Percentiles rank a stretch among this genome's conserved stretches.
Conservation (phyloP, 345 rosid species). For the Aethionema arabicum region DNA sequence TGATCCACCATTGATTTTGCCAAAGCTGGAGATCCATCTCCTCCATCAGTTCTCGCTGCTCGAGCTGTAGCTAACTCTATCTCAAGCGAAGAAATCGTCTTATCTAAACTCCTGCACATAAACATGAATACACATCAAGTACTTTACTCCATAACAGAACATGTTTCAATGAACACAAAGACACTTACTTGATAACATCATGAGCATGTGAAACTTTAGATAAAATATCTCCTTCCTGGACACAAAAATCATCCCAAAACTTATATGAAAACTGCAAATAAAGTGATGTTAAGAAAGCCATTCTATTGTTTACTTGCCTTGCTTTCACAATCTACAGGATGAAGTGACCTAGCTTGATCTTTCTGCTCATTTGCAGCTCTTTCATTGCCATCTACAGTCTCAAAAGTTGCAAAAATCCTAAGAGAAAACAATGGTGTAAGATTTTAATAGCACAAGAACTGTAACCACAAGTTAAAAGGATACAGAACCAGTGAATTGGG, state of each 20-base stretch:
- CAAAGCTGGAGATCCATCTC: conserved; percentile 38
- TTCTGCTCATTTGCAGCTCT: conserved; percentile 38
- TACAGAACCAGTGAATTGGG: neutral
- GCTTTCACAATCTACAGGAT: conserved; percentile 64
- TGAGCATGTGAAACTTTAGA: conserved; percentile 93
- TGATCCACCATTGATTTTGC: conserved; percentile 46
- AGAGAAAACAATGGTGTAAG: neutral
- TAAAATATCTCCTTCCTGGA: conserved; percentile 63
- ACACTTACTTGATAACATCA: conserved; percentile 71
- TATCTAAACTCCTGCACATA: conserved; percentile 61
- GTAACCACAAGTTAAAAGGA: neutral
- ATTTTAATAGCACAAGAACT: conserved; percentile 1
- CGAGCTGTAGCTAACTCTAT: conserved; percentile 62
- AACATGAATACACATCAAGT: conserved; percentile 9
- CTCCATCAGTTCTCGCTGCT: conserved; percentile 34
- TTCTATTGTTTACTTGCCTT: conserved; percentile 53
- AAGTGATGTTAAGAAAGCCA: conserved; percentile 25
- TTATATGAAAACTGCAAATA: conserved; percentile 29
- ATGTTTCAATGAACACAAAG: conserved; percentile 12
- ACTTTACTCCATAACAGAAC: neutral
- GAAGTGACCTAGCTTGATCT: conserved; percentile 41
- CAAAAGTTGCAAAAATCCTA: conserved; percentile 67
- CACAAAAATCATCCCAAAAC: conserved; percentile 53
- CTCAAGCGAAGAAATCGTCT: conserved; percentile 60
- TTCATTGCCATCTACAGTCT: conserved; percentile 42